Evolutionary conservation across 345 rosid genomes (phyloP), one percentile per base, ranked within the genome.

Genomic region (Eutrema japonicum): DNA sequence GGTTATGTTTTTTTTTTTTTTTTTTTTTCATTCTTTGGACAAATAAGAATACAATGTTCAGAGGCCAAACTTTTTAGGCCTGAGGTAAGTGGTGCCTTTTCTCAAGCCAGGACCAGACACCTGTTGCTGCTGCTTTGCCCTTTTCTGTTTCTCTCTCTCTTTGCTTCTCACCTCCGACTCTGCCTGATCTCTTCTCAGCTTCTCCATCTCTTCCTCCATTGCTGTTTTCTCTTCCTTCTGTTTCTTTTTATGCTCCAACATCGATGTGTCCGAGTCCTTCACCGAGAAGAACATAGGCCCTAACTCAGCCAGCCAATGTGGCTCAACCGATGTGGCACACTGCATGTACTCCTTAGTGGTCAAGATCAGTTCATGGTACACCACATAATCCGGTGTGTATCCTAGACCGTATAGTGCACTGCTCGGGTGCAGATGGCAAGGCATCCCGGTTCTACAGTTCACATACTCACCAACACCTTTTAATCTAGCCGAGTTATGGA

Each of bases 401-500:
- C 98, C 98, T 72, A 90, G 77, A 47, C 96, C 98, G 26, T 83
- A 95, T 14, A 95, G 85, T 4, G 99, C 98, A 61, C 99, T 95
- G 82, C 91, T 92, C 3, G 98, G 98, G 59, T 89, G 99, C 73
- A 95, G 80, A 79, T 95, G 96, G 78, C 98, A 90, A 1, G 98
- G 96, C 96, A 87, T 95, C 45, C 98, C 99, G 0, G 70, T 86
- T 78, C 98, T 80, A 66, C 91, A 83, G 74, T 90, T 92, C 4
- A 92, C 92, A 64, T 95, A 95, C 81, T 95, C 98, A 0, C 98
- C 98, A 2, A 95, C 94, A n/a, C 99, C 96, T 80, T 95, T 95
- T 29, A 87, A 71, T 71, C 88, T 83, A 2, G 98, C 97, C 1
- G 99, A 83, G 79, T 95, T 95, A 68, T 95, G 99, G 79, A 95